Evolutionary conservation across 2,329 filamentous ascomycete species (phyloP).

Genomic region (Phoma sp.): DNA sequence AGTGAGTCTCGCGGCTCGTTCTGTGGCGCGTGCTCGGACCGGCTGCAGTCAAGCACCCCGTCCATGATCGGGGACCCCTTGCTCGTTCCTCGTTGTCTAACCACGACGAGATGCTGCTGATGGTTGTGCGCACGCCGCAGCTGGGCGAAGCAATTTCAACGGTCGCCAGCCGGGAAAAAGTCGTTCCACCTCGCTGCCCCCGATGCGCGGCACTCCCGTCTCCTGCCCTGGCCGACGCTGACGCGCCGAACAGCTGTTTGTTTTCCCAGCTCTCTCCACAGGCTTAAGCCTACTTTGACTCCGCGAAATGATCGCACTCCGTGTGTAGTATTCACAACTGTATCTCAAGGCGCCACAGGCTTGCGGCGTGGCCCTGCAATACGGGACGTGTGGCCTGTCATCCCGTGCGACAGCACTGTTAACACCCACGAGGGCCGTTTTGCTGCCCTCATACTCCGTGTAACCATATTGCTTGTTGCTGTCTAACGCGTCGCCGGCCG

Average conservation of each 20-base stretch:
- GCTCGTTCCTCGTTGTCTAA: conserved; percentile 16
- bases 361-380: conserved; percentile 11
- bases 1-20: conserved; percentile 9
- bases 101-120: conserved; percentile 10
- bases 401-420: conserved; percentile 15
- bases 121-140: conserved; percentile 17
- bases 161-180: conserved; percentile 9
- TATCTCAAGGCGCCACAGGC: conserved; percentile 12
- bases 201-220: conserved; percentile 11
- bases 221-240: conserved; percentile 12
- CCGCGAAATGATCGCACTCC: conserved; percentile 11
- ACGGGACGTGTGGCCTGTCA: conserved; percentile 8
- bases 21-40: conserved; percentile 11
- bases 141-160: conserved; percentile 16
- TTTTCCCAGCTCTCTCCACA: conserved; percentile 16
- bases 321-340: conserved; percentile 13
- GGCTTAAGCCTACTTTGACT: conserved; percentile 16
- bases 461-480: conserved; percentile 20
- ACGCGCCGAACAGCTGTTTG: conserved; percentile 18
- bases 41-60: conserved; percentile 3
- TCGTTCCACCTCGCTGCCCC: conserved; percentile 16
- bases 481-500: conserved; percentile 10
- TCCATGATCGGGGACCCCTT: conserved; percentile 11
- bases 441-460: conserved; percentile 11
- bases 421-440: conserved; percentile 11